Evolutionary conservation across 192 early-diverging fungal species (phyloP).

Genomic region (Coemansia sp.): DNA sequence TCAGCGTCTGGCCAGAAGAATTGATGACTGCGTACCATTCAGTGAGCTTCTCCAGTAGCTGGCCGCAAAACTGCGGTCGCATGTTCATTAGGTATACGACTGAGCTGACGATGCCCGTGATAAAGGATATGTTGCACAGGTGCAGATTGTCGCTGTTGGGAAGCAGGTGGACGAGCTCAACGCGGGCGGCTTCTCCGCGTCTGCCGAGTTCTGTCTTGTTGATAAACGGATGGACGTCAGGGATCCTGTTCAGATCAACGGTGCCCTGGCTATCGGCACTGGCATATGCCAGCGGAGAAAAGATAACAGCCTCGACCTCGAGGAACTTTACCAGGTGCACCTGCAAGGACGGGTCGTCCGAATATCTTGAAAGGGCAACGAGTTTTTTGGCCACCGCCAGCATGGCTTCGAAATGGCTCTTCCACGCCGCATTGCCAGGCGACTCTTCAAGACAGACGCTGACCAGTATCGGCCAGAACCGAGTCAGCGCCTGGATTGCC

Average conservation of each 20-base stretch:
- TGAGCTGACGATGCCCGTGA: constrained; percentile 44
- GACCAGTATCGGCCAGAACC: constrained; percentile 41
- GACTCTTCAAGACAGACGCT: constrained; percentile 10
- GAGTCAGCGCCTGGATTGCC: constrained; percentile 37
- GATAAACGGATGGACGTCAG: constrained; percentile 32
- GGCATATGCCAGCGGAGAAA: constrained; percentile 4
- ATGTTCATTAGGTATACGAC: constrained; percentile 46
- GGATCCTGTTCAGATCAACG: constrained; percentile 16
- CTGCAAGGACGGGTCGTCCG: constrained; percentile 43
- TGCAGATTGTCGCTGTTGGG: constrained; percentile 46
- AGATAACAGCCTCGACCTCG: constrained; percentile 40
- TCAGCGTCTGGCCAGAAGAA: constrained; percentile 42
- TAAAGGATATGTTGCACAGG: constrained; percentile 48
- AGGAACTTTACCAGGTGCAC: constrained; percentile 46
- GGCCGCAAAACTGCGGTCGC: constrained; percentile 42
- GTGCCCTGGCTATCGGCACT: background rate
- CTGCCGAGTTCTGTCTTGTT: constrained; percentile 15
- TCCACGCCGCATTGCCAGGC: constrained; percentile 14
- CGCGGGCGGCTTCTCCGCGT: constrained; percentile 34
- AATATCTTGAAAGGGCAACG: constrained; percentile 17
- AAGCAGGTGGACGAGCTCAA: constrained; percentile 40
- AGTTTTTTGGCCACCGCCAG: constrained; percentile 16
- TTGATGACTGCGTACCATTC: constrained; percentile 45
- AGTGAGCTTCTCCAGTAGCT: constrained; percentile 24
- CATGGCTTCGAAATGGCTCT: constrained; percentile 20